A percentile compares a stretch with the other conserved stretches of the same genome.
phyloP scores from a whole-genome alignment of 495 filamentous ascomycete species.

The Haplographium delicatum region DNA sequence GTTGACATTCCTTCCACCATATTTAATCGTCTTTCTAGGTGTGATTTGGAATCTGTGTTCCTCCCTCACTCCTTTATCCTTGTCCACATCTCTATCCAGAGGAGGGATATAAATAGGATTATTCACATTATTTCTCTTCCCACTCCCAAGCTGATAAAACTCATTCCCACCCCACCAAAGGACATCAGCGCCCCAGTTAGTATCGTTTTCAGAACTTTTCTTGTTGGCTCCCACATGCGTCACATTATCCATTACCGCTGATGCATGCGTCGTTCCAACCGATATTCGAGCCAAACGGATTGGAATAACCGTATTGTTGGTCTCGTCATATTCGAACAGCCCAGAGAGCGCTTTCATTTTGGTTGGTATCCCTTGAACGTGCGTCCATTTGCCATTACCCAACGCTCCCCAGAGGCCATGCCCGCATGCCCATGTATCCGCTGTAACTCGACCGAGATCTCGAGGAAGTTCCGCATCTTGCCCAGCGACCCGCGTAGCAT shows the following conservation, averaged over 20 bases:
- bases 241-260: slow-evolving; percentile 76
- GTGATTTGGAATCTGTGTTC: slow-evolving; percentile 85
- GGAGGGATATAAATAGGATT: slow-evolving; percentile 74
- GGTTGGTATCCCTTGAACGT: slow-evolving; percentile 69
- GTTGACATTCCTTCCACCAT: slow-evolving; percentile 58
- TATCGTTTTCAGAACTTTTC: slow-evolving; percentile 52
- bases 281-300: slow-evolving; percentile 70
- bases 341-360: slow-evolving; percentile 82
- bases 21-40: slow-evolving; percentile 61
- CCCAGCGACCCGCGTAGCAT: slow-evolving; percentile 55
- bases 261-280: slow-evolving; percentile 71
- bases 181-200: slow-evolving; percentile 78
- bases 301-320: slow-evolving; percentile 55
- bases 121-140: slow-evolving; percentile 73
- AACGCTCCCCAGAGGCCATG: slow-evolving; percentile 77
- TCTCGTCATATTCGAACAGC: slow-evolving; percentile 82
- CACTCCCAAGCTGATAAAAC: slow-evolving; percentile 85
- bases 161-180: slow-evolving; percentile 96
- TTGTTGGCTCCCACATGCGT: slow-evolving; percentile 52
- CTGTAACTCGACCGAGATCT: slow-evolving; percentile 42
- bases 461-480: slow-evolving; percentile 38
- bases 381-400: slow-evolving; percentile 86
- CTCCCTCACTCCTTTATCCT: slow-evolving; percentile 44
- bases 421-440: slow-evolving; percentile 83
- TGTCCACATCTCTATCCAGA: slow-evolving; percentile 45